Evolutionary conservation across 257 asterid species (phyloP), one percentile per base, ranked within the genome.

Genomic region (Salvia rosmarinus): DNA sequence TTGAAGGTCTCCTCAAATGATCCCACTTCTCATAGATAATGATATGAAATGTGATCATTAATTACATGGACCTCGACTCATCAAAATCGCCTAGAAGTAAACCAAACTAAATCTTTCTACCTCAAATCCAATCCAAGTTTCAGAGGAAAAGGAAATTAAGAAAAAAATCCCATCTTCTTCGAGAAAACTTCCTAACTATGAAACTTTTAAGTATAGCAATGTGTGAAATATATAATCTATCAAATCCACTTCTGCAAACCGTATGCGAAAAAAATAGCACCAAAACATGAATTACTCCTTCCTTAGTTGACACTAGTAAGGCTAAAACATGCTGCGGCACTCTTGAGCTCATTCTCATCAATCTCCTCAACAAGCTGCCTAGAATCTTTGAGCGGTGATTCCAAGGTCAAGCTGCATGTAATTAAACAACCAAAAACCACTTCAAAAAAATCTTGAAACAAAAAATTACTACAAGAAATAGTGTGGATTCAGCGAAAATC

Each of bases 281-380:
- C 8, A 3, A 16, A 35, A 35, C 50, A 70, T 76, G 10, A 34
- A 20, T 14, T 39, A 60, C 56, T 40, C 47, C 71, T 72, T 59
- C 20, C 9, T 74, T 63, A 84, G 59, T 83, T 87, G 79, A 86
- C 83, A 71, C 95, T 89, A 71, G 96, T 89, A 64, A 91, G 94
- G 83, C 89, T 89, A 82, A 89, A 89, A 71, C 88, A 84, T 63
- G 96, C 90, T 43, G 94, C 98, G 44, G 94, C 96, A 63, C 81
- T 89, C 90, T 86, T 91, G 23, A 91, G 71, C 68, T 91, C 96
- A 75, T 89, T 85, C 75, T 84, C 95, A 34, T 84, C 89, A 61
- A 85, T 88, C 74, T 83, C 88, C 77, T 91, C 91, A 40, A 83
- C 77, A n/a, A 85, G 71, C 30, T 87, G 91, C 68, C 88, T 84